These are phyloP conservation scores for Rhodamnia rubescens DNA, from an alignment of 345 rosid species.

Conservation along the genomic window DNA sequence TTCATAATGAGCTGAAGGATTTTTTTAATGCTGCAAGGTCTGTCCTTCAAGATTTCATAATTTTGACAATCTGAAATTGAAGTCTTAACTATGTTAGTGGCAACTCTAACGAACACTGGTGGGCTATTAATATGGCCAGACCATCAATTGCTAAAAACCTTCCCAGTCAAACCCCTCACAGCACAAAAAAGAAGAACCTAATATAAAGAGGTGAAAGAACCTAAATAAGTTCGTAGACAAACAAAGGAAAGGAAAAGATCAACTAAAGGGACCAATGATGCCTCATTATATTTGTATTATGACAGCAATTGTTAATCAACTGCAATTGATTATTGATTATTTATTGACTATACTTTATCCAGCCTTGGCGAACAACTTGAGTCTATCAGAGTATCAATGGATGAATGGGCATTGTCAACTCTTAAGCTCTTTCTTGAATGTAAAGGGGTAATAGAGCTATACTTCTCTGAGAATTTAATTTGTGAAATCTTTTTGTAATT, in stretches of 20 bases:
- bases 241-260: background rate
- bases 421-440: constrained; percentile 55
- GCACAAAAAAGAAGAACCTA: no score
- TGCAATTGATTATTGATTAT: background rate
- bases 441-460: constrained; percentile 40
- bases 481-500: background rate
- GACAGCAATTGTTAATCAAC: background rate
- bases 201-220: background rate
- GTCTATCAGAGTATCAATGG: constrained; percentile 69
- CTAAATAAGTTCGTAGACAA: background rate
- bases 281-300: background rate
- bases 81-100: background rate
- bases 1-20: constrained; percentile 87
- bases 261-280: background rate
- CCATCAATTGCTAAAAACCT: background rate
- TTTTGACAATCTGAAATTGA: background rate
- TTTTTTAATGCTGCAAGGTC: constrained; percentile 99
- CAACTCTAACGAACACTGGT: background rate
- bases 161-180: background rate
- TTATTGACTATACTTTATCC: constrained; percentile 4
- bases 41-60: background rate
- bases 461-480: background rate
- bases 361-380: constrained; percentile 95
- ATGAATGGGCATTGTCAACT: constrained; percentile 48
- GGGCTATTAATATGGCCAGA: background rate